These are phyloP conservation scores for Kwoniella sp. DNA, from an alignment of 768 basidiomycete species.

Conservation along the genomic window DNA sequence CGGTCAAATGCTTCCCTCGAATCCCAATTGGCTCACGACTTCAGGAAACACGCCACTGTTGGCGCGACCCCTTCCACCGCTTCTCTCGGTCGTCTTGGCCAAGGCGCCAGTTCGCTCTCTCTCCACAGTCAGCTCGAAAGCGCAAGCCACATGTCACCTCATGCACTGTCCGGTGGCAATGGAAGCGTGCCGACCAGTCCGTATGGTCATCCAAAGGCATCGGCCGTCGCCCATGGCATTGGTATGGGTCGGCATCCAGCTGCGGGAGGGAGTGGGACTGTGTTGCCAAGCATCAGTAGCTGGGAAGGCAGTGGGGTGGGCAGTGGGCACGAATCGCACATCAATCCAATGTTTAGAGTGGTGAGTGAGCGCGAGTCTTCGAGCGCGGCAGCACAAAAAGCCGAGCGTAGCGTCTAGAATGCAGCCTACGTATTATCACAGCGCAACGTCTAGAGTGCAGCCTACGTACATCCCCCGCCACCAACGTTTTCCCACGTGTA, in stretches of 20 bases:
- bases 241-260: slow-evolving; percentile 41
- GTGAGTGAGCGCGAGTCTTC: too few relatives aligned
- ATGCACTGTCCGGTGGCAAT: slow-evolving; percentile 21
- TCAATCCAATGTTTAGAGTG: slow-evolving; percentile 55
- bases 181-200: slow-evolving; percentile 52
- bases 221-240: slow-evolving; percentile 44
- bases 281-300: slow-evolving; percentile 45
- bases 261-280: slow-evolving; percentile 17
- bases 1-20: slow-evolving; percentile 52
- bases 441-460: too few relatives aligned
- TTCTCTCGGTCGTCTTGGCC: slow-evolving; percentile 37
- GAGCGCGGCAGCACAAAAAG: too few relatives aligned
- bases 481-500: too few relatives aligned
- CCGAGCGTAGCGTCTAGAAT: too few relatives aligned
- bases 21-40: slow-evolving; percentile 54
- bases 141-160: not conserved
- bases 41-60: slow-evolving; percentile 49
- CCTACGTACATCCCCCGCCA: too few relatives aligned
- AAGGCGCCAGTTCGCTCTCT: slow-evolving; percentile 29
- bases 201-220: slow-evolving; percentile 52
- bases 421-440: too few relatives aligned
- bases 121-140: slow-evolving; percentile 23
- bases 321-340: slow-evolving; percentile 16
- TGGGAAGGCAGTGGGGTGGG: slow-evolving; percentile 28
- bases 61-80: slow-evolving; percentile 27